Conservation (phyloP, 2,329 filamentous ascomycete species). For the Bipolaris cookei region DNA sequence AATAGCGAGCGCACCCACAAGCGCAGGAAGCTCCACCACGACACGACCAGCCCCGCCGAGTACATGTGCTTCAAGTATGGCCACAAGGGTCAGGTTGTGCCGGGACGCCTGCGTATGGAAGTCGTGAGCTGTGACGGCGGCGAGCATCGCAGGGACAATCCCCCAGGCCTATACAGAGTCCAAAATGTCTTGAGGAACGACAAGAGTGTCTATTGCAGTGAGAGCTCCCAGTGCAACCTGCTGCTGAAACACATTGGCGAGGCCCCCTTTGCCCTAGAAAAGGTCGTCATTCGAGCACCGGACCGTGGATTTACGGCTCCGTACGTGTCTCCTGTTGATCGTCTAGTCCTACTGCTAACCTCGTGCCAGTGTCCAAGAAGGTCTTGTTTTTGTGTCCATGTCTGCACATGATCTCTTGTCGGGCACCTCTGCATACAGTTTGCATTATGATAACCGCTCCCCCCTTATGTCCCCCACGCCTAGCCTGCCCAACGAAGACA, state of each 20-base stretch:
- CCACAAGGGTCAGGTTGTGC: conserved; percentile 83
- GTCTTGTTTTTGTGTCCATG: conserved; percentile 92
- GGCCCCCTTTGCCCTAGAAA: conserved; percentile 81
- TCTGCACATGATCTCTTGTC: conserved; percentile 75
- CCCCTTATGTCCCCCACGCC: conserved; percentile 36
- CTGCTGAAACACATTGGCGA: conserved; percentile 81
- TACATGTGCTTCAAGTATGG: conserved; percentile 73
- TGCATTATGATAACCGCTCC: conserved; percentile 59
- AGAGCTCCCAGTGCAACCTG: conserved; percentile 85
- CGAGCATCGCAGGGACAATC: conserved; percentile 64
- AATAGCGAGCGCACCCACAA: conserved; percentile 37
- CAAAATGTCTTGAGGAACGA: conserved; percentile 87
- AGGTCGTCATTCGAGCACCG: conserved; percentile 86
- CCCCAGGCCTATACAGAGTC: conserved; percentile 52
- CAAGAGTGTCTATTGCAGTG: conserved; percentile 85
- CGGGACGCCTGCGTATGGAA: conserved; percentile 82
- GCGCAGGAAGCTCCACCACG: conserved; percentile 51
- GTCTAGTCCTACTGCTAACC: conserved; percentile 40
- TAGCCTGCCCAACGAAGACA: conserved; percentile 30
- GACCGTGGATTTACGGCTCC: conserved; percentile 81
- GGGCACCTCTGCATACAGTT: conserved; percentile 76
- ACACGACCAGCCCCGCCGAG: conserved; percentile 27
- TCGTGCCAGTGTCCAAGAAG: conserved; percentile 75
- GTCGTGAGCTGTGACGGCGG: conserved; percentile 90
- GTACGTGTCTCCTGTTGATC: conserved; percentile 61